A percentile compares a stretch with the other conserved stretches of the same genome.
phyloP scores from a whole-genome alignment of 169 alveolate genomes.

The Perkinsus olseni region DNA sequence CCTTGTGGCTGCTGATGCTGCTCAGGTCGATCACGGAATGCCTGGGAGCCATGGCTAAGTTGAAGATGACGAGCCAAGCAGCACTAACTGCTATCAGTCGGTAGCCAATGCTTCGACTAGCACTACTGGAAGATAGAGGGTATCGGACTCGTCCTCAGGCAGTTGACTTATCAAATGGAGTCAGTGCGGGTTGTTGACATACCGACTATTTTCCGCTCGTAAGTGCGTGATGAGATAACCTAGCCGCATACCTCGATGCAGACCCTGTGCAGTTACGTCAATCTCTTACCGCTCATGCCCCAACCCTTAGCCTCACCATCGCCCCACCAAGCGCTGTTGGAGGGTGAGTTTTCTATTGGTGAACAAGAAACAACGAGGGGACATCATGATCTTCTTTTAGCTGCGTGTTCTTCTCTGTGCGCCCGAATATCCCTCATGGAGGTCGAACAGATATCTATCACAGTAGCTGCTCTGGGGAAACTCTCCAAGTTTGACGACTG shows the following conservation, averaged over 20 bases:
- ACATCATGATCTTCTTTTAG: not conserved
- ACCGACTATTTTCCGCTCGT: not conserved
- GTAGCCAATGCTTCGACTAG: not conserved
- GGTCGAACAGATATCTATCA: not conserved
- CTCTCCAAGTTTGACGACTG: not conserved
- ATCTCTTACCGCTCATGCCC: not conserved
- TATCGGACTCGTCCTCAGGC: not conserved
- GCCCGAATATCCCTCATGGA: not conserved
- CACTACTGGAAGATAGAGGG: not conserved
- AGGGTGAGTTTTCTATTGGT: not conserved
- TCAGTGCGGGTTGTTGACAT: not conserved
- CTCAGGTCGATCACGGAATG: not conserved
- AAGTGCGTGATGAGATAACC: not conserved
- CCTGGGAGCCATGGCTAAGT: not conserved
- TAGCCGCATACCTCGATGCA: not conserved
- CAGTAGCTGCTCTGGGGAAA: not conserved
- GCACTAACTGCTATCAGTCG: not conserved
- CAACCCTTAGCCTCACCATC: not conserved
- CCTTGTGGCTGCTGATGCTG: not conserved
- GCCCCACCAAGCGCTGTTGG: not conserved
- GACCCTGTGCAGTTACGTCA: not conserved
- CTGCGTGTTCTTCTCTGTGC: not conserved
- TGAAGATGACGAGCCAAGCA: not conserved
- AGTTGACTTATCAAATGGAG: not conserved
- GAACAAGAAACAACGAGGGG: not conserved